Conservation (phyloP, 345 rosid species). For the Melaleuca quinquenervia region DNA sequence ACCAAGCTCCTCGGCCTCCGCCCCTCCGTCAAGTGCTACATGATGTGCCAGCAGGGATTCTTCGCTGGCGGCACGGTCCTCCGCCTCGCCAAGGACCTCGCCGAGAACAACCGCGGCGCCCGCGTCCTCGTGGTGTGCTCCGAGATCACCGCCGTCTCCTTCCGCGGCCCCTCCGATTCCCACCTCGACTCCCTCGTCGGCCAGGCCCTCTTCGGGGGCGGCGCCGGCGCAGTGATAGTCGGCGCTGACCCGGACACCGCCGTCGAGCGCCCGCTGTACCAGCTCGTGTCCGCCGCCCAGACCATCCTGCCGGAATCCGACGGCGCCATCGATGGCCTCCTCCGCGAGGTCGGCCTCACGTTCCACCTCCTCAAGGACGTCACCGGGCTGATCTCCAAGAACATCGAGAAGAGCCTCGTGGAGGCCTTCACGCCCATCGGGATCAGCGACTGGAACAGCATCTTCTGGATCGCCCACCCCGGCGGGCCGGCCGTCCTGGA, state of each 20-base stretch:
- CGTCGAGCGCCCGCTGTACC: slow-evolving; percentile 45
- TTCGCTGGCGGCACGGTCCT: slow-evolving; percentile 81
- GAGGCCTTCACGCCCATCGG: slow-evolving; percentile 71
- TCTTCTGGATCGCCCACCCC: slow-evolving; percentile 77
- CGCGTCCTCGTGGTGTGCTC: slow-evolving; percentile 76
- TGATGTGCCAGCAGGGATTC: slow-evolving; percentile 68
- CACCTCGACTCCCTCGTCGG: slow-evolving; percentile 65
- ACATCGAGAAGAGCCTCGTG: slow-evolving; percentile 48
- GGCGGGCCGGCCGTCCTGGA: slow-evolving; percentile 68
- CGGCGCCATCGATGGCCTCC: slow-evolving; percentile 60
- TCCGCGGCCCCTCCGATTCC: slow-evolving; percentile 68
- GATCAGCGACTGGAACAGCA: slow-evolving; percentile 65
- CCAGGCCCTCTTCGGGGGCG: slow-evolving; percentile 63
- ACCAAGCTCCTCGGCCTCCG: slow-evolving; percentile 76
- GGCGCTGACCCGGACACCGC: slow-evolving; percentile 49
- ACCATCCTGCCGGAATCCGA: slow-evolving; percentile 69
- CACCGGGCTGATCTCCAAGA: slow-evolving; percentile 60
- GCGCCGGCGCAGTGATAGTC: slow-evolving; percentile 55
- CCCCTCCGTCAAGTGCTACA: slow-evolving; percentile 61
- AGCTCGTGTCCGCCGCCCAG: slow-evolving; percentile 57
- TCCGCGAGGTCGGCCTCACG: slow-evolving; percentile 62
- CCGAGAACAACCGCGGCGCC: slow-evolving; percentile 69
- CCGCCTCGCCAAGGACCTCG: slow-evolving; percentile 72
- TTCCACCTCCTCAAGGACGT: slow-evolving; percentile 58
- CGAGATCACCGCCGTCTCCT: slow-evolving; percentile 66